phyloP scores from a whole-genome alignment of 1,284 basidiomycete species.

The Puccinia novopanici region DNA sequence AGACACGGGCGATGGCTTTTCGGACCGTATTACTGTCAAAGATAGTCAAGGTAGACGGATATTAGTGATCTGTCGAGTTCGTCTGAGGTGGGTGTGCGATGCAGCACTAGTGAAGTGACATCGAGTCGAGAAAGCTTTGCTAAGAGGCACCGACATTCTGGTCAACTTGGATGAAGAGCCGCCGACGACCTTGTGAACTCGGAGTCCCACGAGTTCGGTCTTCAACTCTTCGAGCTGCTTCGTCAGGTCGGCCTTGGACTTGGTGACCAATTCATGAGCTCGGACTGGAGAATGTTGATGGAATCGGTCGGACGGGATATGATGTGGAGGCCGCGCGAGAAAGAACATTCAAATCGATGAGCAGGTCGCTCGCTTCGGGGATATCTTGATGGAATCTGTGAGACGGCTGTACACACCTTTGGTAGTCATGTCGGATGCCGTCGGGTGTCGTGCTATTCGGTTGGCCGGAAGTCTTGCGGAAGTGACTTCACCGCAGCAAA shows the following conservation, averaged over 20 bases:
- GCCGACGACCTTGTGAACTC: constrained; percentile 97
- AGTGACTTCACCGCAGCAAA: too few relatives aligned
- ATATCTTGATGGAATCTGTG: not conserved
- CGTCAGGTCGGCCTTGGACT: constrained; percentile 95
- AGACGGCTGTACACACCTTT: constrained; percentile 12
- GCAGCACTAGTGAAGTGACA: constrained; percentile 2
- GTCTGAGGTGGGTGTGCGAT: not conserved
- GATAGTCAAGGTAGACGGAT: not conserved
- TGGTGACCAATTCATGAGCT: constrained; percentile 62
- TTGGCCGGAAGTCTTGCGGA: not conserved
- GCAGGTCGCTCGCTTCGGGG: not conserved
- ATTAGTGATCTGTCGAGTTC: not conserved
- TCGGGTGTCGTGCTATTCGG: not conserved
- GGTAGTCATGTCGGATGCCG: constrained; percentile 37
- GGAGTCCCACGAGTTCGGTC: constrained; percentile 79
- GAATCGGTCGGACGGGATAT: not conserved
- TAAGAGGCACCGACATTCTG: constrained; percentile 75
- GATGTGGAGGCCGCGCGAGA: not conserved
- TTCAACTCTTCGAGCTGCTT: constrained; percentile 95
- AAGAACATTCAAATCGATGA: not conserved
- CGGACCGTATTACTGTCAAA: constrained; percentile 81
- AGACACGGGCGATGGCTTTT: constrained; percentile 97
- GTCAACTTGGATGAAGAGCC: constrained; percentile 94
- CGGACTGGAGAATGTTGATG: constrained; percentile 54
- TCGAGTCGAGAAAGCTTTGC: constrained; percentile 28